Evolutionary conservation across 1,284 basidiomycete species (phyloP).

Genomic region (Apiotrichum brassicae): DNA sequence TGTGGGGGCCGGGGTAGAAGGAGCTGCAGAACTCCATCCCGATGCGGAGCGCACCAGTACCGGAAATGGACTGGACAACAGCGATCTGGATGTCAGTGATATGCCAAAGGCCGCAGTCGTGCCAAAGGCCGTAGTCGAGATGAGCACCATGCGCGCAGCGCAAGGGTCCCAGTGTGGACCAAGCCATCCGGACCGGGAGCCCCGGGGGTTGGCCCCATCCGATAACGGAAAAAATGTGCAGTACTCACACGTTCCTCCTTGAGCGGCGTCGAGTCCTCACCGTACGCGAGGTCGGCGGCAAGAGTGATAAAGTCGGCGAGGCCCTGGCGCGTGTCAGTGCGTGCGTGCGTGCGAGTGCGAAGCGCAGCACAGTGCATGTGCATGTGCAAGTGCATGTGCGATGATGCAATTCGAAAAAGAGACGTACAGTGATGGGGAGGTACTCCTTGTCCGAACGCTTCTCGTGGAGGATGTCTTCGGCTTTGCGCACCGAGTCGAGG

Average conservation of each 20-base stretch:
- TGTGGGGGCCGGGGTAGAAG: constrained; percentile 80
- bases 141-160: too few relatives aligned
- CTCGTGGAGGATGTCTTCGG: constrained; percentile 54
- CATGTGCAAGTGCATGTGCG: neutral
- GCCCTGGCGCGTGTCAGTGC: constrained; percentile 40
- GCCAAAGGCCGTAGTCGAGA: neutral
- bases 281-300: constrained; percentile 86
- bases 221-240: neutral
- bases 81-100: constrained; percentile 57
- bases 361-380: too few relatives aligned
- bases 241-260: constrained; percentile 67
- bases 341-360: too few relatives aligned
- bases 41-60: constrained; percentile 94
- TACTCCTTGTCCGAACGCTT: constrained; percentile 91
- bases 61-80: constrained; percentile 92
- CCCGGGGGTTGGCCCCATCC: neutral
- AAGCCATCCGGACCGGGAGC: too few relatives aligned
- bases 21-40: constrained; percentile 82
- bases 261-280: constrained; percentile 70
- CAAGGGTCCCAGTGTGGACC: too few relatives aligned
- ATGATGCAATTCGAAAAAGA: too few relatives aligned
- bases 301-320: constrained; percentile 77
- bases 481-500: constrained; percentile 81
- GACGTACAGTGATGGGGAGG: constrained; percentile 71
- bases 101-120: neutral